These are phyloP conservation scores for Colletotrichum simmondsii DNA, from an alignment of 2,329 filamentous ascomycete species.

Conservation along the genomic window DNA sequence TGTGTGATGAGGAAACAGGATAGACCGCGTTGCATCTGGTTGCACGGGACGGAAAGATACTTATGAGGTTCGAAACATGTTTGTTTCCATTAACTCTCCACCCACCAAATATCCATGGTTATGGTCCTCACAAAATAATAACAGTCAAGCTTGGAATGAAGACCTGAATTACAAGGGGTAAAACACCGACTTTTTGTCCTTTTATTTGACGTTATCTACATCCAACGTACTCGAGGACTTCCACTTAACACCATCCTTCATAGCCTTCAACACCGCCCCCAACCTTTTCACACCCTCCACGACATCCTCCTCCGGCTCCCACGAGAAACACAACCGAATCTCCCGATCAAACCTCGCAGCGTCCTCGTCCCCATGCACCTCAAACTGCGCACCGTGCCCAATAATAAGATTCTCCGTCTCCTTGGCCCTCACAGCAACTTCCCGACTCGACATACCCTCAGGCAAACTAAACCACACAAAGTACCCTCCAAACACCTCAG, in stretches of 20 bases:
- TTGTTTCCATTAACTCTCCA: no score
- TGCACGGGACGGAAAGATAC: no score
- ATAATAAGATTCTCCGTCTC: constrained; percentile 74
- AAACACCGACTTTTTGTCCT: background rate
- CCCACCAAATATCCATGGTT: no score
- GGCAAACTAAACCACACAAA: constrained; percentile 85
- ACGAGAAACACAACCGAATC: constrained; percentile 77
- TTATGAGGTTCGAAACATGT: no score
- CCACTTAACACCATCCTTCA: constrained; percentile 42
- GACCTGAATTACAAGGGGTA: no score
- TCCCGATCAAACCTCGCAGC: constrained; percentile 66
- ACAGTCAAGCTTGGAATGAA: no score
- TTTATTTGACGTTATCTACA: constrained; percentile 29
- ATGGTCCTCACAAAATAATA: no score
- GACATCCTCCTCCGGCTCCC: constrained; percentile 74
- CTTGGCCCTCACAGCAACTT: constrained; percentile 67
- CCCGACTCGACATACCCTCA: constrained; percentile 56
- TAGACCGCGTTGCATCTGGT: no score
- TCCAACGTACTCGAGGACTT: constrained; percentile 13
- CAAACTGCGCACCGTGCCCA: constrained; percentile 76
- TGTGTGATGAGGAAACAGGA: no score
- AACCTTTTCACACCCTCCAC: constrained; percentile 75
- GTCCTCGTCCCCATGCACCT: constrained; percentile 68
- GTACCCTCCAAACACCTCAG: constrained; percentile 78
- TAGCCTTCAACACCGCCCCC: constrained; percentile 54